Base-by-base conservation (phyloP, 192 early-diverging fungal species). In the Gaertneriomyces sp. region DNA sequence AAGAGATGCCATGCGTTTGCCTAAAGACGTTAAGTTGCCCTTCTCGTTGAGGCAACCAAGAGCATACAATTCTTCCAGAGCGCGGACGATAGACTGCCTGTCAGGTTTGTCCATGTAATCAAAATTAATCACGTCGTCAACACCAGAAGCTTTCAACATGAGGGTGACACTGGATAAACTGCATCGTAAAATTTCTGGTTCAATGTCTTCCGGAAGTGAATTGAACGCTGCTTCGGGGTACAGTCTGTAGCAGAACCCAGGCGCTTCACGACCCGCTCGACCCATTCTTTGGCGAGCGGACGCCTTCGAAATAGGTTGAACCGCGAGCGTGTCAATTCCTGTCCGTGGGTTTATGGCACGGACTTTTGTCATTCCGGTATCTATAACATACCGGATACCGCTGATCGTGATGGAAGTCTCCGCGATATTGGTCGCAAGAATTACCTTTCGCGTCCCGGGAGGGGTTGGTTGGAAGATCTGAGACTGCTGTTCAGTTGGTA, bases 381-480 rank as follows among this genome's bases (percentile, higher is more conserved):
- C 97, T 33, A 99, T 71, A 4, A 99, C 95, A 80, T 96, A 93
- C 1, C 88, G 86, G 52, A 99, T 91, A 0, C 95, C 95, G 12
- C 87, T 86, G 50, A 99, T 95, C 0, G 97, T 99, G 62, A 99
- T 89, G 61, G 91, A 93, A 0, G 97, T 96, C 80, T 99, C 97
- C 14, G 97, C 97, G 73, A 99, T 93, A 72, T 99, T 99, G 1
- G 97, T 99, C 0, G 93, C 85, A 39, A 99, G 76, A 63, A 99
- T 91, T 7, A 96, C 85, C 70, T 99, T 99, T 12, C 97, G 85
- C 3, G 88, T 87, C 38, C 86, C 86, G 33, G 76, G 83, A 3
- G 95, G 97, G 9, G 93, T 85, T 6, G 88, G 86, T 42, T 91
- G 86, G 80, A 99, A 99, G 19, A 97, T 93, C 50, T 77, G 75